These are phyloP conservation scores for Beta lomatogona DNA, from an alignment of 179 eudicot genomes.

Conservation along the genomic window DNA sequence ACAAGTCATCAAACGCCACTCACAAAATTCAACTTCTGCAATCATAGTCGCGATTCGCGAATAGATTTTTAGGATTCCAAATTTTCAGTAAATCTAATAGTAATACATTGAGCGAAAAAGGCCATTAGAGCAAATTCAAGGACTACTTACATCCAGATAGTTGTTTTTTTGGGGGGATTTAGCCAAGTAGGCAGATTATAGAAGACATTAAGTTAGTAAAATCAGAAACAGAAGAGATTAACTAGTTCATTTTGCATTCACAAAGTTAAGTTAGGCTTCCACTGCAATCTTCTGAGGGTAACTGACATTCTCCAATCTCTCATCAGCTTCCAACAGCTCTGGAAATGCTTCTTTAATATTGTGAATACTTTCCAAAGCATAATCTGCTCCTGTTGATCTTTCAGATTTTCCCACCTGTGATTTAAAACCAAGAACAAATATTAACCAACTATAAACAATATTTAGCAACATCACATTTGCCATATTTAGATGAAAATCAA, in stretches of 20 bases:
- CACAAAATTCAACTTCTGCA: not conserved
- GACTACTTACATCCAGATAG: not conserved
- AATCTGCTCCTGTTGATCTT: slow-evolving; percentile 62
- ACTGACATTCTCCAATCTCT: slow-evolving; percentile 43
- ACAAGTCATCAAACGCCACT: not conserved
- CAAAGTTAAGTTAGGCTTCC: slow-evolving; percentile 23
- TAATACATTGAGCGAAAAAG: not conserved
- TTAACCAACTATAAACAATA: not conserved
- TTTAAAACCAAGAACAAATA: too few relatives aligned
- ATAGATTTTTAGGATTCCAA: too few relatives aligned
- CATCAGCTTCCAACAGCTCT: slow-evolving; percentile 65
- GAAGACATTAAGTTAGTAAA: not conserved
- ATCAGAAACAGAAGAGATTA: not conserved
- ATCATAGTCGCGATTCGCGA: not conserved
- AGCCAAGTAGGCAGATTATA: too few relatives aligned
- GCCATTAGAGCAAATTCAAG: not conserved
- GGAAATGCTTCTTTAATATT: slow-evolving; percentile 91
- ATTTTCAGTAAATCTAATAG: too few relatives aligned
- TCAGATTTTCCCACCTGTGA: slow-evolving; percentile 73
- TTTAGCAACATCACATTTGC: too few relatives aligned
- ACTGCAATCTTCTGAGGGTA: slow-evolving; percentile 53
- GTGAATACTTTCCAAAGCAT: slow-evolving; percentile 88
- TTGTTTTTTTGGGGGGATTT: not conserved
- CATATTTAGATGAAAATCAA: not conserved
- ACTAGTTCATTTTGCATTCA: not conserved